Conservation (phyloP, 495 filamentous ascomycete genomes). For the Aspergillus asperescens region DNA sequence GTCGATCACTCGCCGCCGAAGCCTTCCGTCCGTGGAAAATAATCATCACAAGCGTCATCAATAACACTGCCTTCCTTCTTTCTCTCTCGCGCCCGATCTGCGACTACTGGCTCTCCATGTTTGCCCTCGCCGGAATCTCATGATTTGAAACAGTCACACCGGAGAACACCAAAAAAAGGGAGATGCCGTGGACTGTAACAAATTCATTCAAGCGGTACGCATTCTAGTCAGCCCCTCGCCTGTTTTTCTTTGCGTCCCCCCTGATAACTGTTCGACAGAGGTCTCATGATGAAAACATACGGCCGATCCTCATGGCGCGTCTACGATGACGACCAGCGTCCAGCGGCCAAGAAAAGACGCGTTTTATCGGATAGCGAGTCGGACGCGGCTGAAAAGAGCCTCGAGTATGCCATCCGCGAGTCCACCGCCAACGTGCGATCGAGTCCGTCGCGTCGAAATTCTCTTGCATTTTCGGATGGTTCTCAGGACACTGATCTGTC, state of each 20-base stretch:
- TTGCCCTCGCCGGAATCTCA: conserved; percentile 19
- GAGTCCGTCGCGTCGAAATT: conserved; percentile 46
- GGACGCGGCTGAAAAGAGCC: conserved; percentile 43
- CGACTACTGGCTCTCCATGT: conserved; percentile 17
- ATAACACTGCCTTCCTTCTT: not conserved
- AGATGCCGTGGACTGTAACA: conserved; percentile 54
- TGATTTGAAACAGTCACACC: conserved; percentile 12
- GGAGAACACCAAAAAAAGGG: conserved; percentile 22
- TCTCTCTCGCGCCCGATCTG: not conserved
- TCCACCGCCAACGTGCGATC: conserved; percentile 47
- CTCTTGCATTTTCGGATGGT: conserved; percentile 42
- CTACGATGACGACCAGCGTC: conserved; percentile 42
- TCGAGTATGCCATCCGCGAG: conserved; percentile 46
- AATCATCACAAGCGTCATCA: conserved; percentile 19
- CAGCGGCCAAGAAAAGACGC: conserved; percentile 45
- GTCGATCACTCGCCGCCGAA: conserved; percentile 23
- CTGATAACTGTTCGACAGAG: conserved; percentile 23
- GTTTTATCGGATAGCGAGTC: conserved; percentile 35
- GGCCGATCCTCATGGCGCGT: conserved; percentile 46
- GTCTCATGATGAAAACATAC: conserved; percentile 52
- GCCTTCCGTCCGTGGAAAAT: conserved; percentile 21
- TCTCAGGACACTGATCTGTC: conserved; percentile 46
- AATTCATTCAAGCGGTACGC: conserved; percentile 54
- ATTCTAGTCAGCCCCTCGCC: not conserved
- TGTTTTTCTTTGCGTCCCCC: not conserved